A percentile compares a stretch with the other conserved stretches of the same genome.
These are phyloP conservation scores for Phytophthora europaea DNA, from an alignment of 352 stramenopile genomes.

Conservation along the genomic window DNA sequence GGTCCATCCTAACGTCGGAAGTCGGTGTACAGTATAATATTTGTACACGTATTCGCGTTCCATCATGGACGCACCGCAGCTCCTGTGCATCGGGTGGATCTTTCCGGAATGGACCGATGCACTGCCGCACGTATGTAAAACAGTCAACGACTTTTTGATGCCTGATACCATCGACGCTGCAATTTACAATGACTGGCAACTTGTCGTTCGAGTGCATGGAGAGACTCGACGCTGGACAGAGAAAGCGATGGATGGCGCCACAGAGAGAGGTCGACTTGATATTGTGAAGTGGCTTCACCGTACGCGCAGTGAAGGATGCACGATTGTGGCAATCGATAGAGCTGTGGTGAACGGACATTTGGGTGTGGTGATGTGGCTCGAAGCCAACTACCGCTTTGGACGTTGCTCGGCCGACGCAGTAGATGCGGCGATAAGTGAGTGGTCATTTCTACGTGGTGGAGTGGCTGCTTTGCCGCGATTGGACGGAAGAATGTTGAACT, in stretches of 20 bases:
- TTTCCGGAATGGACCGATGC: background rate
- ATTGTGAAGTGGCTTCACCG: slow-evolving; percentile 1
- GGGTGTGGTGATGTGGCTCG: slow-evolving; percentile 3
- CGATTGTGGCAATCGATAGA: slow-evolving; percentile 1
- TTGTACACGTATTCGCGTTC: too few relatives aligned
- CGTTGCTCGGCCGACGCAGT: background rate
- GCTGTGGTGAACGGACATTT: slow-evolving; percentile 14
- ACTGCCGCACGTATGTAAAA: background rate
- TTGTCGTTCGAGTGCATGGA: slow-evolving; percentile 7
- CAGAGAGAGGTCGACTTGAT: slow-evolving; percentile 6
- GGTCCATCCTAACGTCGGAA: too few relatives aligned
- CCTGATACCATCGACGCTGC: slow-evolving; percentile 12
- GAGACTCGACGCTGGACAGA: slow-evolving; percentile 6
- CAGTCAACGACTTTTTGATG: background rate
- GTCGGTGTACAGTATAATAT: too few relatives aligned
- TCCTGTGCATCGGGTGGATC: background rate
- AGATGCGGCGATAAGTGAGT: slow-evolving; percentile 6
- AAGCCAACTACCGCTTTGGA: background rate
- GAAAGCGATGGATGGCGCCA: slow-evolving; percentile 12
- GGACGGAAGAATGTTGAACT: too few relatives aligned
- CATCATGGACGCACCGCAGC: background rate
- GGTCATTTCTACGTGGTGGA: slow-evolving; percentile 34
- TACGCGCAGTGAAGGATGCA: slow-evolving; percentile 6
- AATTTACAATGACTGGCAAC: slow-evolving; percentile 13
- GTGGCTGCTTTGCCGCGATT: slow-evolving; percentile 11